Evolutionary conservation across 2,329 filamentous ascomycete genomes (phyloP).

Genomic region (Colletotrichum lindemuthianum): DNA sequence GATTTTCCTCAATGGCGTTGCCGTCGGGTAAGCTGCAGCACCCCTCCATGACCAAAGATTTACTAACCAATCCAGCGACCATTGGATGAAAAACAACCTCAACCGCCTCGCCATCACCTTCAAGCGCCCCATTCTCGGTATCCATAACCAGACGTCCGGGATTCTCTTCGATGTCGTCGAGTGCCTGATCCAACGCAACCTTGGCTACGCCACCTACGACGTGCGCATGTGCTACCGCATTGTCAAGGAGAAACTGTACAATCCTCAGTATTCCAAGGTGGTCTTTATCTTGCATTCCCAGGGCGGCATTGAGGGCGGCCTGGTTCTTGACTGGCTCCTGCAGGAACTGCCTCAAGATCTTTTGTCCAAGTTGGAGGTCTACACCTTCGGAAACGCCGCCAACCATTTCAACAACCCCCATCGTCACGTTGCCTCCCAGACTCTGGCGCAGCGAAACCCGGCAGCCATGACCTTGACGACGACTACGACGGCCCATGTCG

Average conservation of each 20-base stretch:
- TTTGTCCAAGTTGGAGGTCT: slow-evolving; percentile 76
- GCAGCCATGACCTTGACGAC: slow-evolving; percentile 30
- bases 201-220: slow-evolving; percentile 76
- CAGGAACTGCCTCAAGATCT: slow-evolving; percentile 75
- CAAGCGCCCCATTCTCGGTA: slow-evolving; percentile 74
- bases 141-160: slow-evolving; percentile 80
- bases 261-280: slow-evolving; percentile 73
- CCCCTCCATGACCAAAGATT: background rate
- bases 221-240: slow-evolving; percentile 71
- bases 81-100: slow-evolving; percentile 77
- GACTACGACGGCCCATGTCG: slow-evolving; percentile 21
- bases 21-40: slow-evolving; percentile 62
- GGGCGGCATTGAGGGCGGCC: slow-evolving; percentile 77
- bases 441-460: slow-evolving; percentile 54
- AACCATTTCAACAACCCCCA: slow-evolving; percentile 84
- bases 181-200: slow-evolving; percentile 80
- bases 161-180: slow-evolving; percentile 82
- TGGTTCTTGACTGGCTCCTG: slow-evolving; percentile 81
- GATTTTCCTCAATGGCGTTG: slow-evolving; percentile 82
- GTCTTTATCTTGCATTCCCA: slow-evolving; percentile 82
- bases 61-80: slow-evolving; percentile 52
- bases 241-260: slow-evolving; percentile 72
- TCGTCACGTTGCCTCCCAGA: slow-evolving; percentile 44
- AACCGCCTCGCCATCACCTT: slow-evolving; percentile 79
- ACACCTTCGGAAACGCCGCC: slow-evolving; percentile 81